These are phyloP conservation scores for Starmerella sirachaensis DNA, from an alignment of 805 yeast species.

Conservation along the genomic window DNA sequence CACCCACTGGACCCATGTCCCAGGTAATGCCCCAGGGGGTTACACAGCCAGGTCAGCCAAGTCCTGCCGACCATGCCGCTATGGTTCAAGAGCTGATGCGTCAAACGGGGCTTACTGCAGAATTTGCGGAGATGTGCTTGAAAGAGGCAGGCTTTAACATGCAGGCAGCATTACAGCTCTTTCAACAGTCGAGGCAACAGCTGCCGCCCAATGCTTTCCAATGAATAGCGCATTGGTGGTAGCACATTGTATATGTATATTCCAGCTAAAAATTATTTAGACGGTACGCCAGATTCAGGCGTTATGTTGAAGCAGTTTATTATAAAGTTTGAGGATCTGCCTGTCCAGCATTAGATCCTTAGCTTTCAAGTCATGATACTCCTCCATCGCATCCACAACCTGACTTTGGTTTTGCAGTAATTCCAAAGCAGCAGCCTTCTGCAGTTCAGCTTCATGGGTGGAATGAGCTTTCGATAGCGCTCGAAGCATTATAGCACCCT, in stretches of 20 bases:
- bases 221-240: not conserved
- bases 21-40: constrained; percentile 6
- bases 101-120: constrained; percentile 66
- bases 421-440: constrained; percentile 7
- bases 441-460: constrained; percentile 9
- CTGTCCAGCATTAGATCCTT: constrained; percentile 1
- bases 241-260: not conserved
- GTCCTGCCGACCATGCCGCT: constrained; percentile 35
- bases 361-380: constrained; percentile 5
- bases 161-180: constrained; percentile 54
- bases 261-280: not conserved
- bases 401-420: constrained; percentile 14
- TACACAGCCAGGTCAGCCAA: not conserved
- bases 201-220: constrained; percentile 48
- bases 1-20: constrained; percentile 7
- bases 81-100: constrained; percentile 51
- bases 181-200: constrained; percentile 51
- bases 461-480: constrained; percentile 1
- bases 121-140: constrained; percentile 68
- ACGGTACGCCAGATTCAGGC: too few relatives aligned
- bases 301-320: not conserved
- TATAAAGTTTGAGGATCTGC: constrained; percentile 7
- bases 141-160: constrained; percentile 83
- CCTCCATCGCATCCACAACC: constrained; percentile 14
- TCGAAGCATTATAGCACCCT: constrained; percentile 8